A percentile compares a stretch with the other conserved stretches of the same genome.
Conservation (phyloP, 2,329 filamentous ascomycete genomes). For the Aspergillus piperis region DNA sequence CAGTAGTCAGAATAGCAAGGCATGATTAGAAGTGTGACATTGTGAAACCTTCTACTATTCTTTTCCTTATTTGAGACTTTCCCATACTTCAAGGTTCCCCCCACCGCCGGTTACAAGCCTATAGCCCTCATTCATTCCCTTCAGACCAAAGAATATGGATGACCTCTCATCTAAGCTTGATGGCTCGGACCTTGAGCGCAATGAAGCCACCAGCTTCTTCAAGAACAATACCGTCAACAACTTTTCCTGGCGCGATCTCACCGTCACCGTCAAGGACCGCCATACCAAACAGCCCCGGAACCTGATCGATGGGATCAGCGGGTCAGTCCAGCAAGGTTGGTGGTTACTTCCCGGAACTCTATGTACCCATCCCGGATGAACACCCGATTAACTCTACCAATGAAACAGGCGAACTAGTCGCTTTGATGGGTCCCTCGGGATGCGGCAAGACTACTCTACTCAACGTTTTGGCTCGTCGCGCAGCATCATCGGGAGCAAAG, state of each 20-base stretch:
- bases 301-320: constrained; percentile 65
- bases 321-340: constrained; percentile 63
- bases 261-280: constrained; percentile 71
- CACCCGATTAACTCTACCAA: neutral
- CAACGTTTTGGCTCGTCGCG: constrained; percentile 71
- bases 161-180: neutral
- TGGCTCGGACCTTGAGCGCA: constrained; percentile 32
- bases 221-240: constrained; percentile 63
- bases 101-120: neutral
- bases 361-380: neutral
- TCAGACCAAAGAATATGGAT: too few species aligned
- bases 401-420: constrained; percentile 66
- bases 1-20: neutral
- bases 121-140: too few species aligned
- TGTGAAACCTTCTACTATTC: neutral
- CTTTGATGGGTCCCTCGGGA: constrained; percentile 76
- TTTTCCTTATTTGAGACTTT: too few species aligned
- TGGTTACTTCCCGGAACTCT: neutral
- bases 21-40: neutral
- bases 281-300: constrained; percentile 63
- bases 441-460: constrained; percentile 82
- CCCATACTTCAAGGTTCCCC: neutral
- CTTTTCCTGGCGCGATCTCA: constrained; percentile 67
- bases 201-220: constrained; percentile 33
- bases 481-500: constrained; percentile 54